Percentiles rank a stretch among this genome's conserved stretches.
phyloP scores from a whole-genome alignment of 163 green algal species.

The Dunaliella salina region DNA sequence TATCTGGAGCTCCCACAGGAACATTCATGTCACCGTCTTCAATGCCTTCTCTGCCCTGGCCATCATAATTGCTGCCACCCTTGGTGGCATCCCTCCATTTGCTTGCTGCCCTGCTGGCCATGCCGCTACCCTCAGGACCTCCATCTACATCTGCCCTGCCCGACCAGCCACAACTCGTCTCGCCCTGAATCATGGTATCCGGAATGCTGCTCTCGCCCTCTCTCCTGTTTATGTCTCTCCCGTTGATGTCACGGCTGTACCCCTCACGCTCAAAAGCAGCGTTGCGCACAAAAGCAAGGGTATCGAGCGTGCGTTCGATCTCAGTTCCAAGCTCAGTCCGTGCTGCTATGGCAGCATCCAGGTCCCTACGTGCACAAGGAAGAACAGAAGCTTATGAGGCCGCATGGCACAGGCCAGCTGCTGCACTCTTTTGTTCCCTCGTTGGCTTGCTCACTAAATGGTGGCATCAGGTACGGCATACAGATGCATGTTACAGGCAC shows the following conservation, averaged over 20 bases:
- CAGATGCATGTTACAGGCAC: too few species aligned
- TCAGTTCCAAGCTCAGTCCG: background rate
- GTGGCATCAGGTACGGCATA: too few species aligned
- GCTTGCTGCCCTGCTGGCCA: background rate
- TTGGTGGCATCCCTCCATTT: background rate
- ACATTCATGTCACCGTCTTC: background rate
- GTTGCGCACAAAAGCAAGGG: background rate
- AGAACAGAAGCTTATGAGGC: too few species aligned
- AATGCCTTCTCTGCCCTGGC: background rate
- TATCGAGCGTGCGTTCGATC: background rate
- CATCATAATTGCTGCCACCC: background rate
- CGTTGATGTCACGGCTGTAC: background rate
- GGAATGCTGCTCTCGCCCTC: background rate
- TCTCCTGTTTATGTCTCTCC: background rate
- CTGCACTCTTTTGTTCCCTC: too few species aligned
- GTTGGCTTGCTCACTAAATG: too few species aligned
- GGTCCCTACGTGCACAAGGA: background rate
- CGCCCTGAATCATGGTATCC: background rate
- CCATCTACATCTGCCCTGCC: too few species aligned
- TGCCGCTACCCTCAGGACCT: background rate
- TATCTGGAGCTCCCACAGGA: too few species aligned
- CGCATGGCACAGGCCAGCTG: too few species aligned
- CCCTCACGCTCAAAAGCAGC: background rate
- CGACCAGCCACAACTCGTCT: background rate
- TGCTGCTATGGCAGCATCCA: background rate